Evolutionary conservation across 2,329 filamentous ascomycete species (phyloP), one percentile per base, ranked within the genome.

Genomic region (Dryadomyces sulphureus): DNA sequence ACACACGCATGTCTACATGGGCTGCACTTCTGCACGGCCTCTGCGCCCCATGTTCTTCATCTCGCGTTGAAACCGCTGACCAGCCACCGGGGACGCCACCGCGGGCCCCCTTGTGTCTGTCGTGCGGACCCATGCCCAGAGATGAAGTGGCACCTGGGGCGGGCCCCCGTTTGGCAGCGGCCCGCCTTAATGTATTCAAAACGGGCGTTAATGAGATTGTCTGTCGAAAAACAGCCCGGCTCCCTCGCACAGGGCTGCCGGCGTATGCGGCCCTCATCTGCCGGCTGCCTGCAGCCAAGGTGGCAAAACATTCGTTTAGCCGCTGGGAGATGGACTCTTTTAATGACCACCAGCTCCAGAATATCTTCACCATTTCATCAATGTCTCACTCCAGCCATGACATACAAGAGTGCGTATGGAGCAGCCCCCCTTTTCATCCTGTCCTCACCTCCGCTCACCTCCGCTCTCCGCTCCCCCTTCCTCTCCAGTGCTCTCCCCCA

Each of bases 181-280:
- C 27, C 41, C 41, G 41, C 27, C 27, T 34, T 42, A 42, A 34
- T 42, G 27, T 42, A 42, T 42, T 19, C 27, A 42, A 42, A 42
- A 42, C 41, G 12, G 34, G 16, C 27, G 12, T 22, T 42, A 21
- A 34, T 16, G 12, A 34, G 17, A 34, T 42, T 32, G n/a, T 42
- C 9, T 42, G 25, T 25, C n/a, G 40, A 40, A 8, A 32, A 19
- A 19, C 11, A 36, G 14, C 3, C 7, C 8, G 11, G n/a, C 17
- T 12, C 7, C 34, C 16, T 36, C 34, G n/a, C 40, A 41, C 40
- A 32, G n/a, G 11, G 24, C 12, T 41, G 22, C 19, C 16, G 19
- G 14, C 4, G n/a, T n/a, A 30, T 14, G 24, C 16, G n/a, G 8
- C 7, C 14, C 40, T 19, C 27, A 8, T 22, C 27, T 30, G 27